Percentiles rank a stretch among this genome's conserved stretches.
Evolutionary conservation across 257 asterid species (phyloP).

Genomic region (Solanum rostratum): DNA sequence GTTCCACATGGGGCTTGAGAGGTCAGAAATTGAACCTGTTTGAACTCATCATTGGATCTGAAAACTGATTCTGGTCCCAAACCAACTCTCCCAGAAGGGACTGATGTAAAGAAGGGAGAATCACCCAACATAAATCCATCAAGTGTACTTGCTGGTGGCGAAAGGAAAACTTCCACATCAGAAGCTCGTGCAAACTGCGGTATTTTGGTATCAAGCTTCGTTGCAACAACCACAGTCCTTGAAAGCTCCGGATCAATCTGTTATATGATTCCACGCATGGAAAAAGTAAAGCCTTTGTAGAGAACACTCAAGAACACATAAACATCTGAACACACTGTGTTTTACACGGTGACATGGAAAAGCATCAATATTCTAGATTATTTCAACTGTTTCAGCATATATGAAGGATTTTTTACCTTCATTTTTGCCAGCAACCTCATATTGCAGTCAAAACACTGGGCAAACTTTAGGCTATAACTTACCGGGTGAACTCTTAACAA

Average conservation of each 20-base stretch:
- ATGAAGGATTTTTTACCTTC: not conserved
- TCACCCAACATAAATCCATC: constrained; percentile 96
- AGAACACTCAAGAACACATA: not conserved
- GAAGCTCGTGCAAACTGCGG: constrained; percentile 98
- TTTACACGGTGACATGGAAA: not conserved
- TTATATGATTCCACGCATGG: not conserved
- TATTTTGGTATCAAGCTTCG: constrained; percentile 92
- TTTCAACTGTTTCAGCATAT: not conserved
- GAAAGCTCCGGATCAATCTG: constrained; percentile 97
- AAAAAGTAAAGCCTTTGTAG: not conserved
- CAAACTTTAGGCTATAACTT: not conserved
- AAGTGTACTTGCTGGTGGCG: constrained; percentile 81
- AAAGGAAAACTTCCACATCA: constrained; percentile 95
- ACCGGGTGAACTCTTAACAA: not conserved
- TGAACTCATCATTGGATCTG: constrained; percentile 89
- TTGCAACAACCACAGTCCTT: constrained; percentile 89
- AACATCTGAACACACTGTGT: not conserved
- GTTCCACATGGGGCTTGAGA: constrained; percentile 4
- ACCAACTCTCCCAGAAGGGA: constrained; percentile 98
- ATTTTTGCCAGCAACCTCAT: not conserved
- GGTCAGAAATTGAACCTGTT: constrained; percentile 44
- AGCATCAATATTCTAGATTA: not conserved
- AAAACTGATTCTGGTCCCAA: constrained; percentile 77
- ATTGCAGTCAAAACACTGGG: not conserved
- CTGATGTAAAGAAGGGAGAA: constrained; percentile 97